Conservation (phyloP, 2,329 filamentous ascomycete species). For the Pleomassaria siparia region DNA sequence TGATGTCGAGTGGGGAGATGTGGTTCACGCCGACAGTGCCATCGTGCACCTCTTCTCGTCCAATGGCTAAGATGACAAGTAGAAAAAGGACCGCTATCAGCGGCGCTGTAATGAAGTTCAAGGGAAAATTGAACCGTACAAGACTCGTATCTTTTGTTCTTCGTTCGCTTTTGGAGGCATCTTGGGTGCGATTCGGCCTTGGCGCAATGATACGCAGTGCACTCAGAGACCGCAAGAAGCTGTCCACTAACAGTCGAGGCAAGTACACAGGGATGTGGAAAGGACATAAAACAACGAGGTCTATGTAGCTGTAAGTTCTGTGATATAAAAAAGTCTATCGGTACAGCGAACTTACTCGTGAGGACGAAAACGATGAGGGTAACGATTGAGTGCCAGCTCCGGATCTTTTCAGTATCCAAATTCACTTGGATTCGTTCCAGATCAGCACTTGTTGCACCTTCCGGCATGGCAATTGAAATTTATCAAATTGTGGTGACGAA, state of each 20-base stretch:
- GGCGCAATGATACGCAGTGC: conserved; percentile 57
- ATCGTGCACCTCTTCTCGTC: conserved; percentile 65
- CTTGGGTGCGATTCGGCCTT: conserved; percentile 16
- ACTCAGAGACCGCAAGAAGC: conserved; percentile 48
- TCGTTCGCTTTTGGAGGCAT: conserved; percentile 18
- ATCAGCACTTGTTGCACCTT: not conserved
- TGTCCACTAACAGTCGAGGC: conserved; percentile 54
- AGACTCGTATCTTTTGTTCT: conserved; percentile 41
- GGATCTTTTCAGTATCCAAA: conserved; percentile 59
- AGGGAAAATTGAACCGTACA: conserved; percentile 59
- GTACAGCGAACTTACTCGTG: conserved; percentile 60
- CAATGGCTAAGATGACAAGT: conserved; percentile 69
- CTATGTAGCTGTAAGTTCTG: conserved; percentile 42
- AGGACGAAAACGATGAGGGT: conserved; percentile 69
- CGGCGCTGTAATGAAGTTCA: conserved; percentile 72
- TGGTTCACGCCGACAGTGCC: conserved; percentile 67
- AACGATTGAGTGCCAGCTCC: conserved; percentile 68
- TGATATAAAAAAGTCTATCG: not conserved
- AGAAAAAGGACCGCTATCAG: conserved; percentile 71
- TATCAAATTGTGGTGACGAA: conserved; percentile 23
- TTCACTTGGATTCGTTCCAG: conserved; percentile 12
- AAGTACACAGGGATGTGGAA: conserved; percentile 66
- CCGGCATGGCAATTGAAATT: conserved; percentile 5
- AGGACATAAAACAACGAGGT: conserved; percentile 69
- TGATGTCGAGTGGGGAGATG: conserved; percentile 71